phyloP scores from a whole-genome alignment of 2,329 filamentous ascomycete species.

The Fusarium bactridioides region DNA sequence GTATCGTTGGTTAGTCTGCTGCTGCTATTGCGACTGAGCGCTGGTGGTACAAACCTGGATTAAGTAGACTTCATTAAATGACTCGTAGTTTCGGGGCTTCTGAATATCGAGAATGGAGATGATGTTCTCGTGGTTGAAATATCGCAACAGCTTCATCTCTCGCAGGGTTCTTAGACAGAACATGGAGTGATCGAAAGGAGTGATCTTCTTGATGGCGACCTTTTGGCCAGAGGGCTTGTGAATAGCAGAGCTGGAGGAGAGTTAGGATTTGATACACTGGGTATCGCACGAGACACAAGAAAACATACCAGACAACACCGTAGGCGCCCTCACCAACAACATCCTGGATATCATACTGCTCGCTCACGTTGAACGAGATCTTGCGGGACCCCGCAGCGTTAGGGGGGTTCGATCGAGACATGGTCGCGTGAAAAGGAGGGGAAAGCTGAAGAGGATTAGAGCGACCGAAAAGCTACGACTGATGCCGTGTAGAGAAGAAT shows the following conservation, averaged over 20 bases:
- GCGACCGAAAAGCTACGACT: not conserved
- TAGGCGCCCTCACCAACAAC: slow-evolving; percentile 98
- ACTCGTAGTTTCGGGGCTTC: slow-evolving; percentile 94
- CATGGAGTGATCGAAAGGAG: slow-evolving; percentile 98
- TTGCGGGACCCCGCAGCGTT: slow-evolving; percentile 77
- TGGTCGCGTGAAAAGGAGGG: slow-evolving; percentile 16
- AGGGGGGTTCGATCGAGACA: slow-evolving; percentile 66
- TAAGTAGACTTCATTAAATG: slow-evolving; percentile 96
- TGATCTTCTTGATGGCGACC: slow-evolving; percentile 99
- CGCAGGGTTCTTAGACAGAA: slow-evolving; percentile 95
- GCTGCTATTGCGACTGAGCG: not conserved
- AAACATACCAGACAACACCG: slow-evolving; percentile 90
- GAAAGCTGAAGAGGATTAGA: not conserved
- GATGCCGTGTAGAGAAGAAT: not conserved
- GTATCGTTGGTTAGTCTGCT: slow-evolving; percentile 16
- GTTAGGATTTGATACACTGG: not conserved
- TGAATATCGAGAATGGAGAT: slow-evolving; percentile 99
- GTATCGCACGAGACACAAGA: not conserved
- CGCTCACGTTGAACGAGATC: slow-evolving; percentile 99
- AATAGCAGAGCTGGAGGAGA: slow-evolving; percentile 78
- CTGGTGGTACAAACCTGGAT: slow-evolving; percentile 75
- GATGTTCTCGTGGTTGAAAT: slow-evolving; percentile 99
- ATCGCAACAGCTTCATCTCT: slow-evolving; percentile 98
- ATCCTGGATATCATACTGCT: slow-evolving; percentile 99
- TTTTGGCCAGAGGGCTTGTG: slow-evolving; percentile 99